Conservation (phyloP, 2,329 filamentous ascomycete species). For the Trematosphaeria pertusa region DNA sequence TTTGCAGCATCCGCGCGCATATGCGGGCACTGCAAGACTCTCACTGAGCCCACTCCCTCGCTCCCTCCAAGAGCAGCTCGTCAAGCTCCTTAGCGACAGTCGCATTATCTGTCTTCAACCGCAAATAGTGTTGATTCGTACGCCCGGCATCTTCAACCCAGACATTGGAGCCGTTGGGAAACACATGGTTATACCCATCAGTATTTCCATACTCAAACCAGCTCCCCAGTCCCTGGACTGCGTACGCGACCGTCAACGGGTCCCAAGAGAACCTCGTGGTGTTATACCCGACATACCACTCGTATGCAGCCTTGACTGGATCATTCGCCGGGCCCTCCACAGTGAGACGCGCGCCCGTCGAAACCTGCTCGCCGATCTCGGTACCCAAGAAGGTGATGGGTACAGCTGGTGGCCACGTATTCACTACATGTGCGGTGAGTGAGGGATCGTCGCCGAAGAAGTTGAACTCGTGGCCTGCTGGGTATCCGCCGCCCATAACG, state of each 20-base stretch:
- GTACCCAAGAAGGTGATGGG: constrained; percentile 51
- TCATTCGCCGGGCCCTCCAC: constrained; percentile 21
- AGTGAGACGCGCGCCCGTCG: constrained; percentile 50
- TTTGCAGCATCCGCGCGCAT: no score
- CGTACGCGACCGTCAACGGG: constrained; percentile 32
- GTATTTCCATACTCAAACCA: constrained; percentile 47
- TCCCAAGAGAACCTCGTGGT: constrained; percentile 30
- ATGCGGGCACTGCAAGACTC: no score
- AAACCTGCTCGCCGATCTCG: constrained; percentile 54
- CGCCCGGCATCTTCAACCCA: constrained; percentile 50
- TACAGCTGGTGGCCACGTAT: constrained; percentile 50
- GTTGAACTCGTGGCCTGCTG: constrained; percentile 58
- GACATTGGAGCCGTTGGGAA: constrained; percentile 51
- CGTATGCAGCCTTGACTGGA: constrained; percentile 26
- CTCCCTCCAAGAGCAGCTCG: constrained; percentile 34
- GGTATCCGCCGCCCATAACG: constrained; percentile 61
- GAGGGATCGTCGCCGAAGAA: constrained; percentile 53
- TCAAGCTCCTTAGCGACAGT: constrained; percentile 41
- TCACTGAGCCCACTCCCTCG: no score
- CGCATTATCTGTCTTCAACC: constrained; percentile 39
- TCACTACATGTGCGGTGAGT: constrained; percentile 54
- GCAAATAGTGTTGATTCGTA: constrained; percentile 52
- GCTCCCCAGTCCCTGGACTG: constrained; percentile 29
- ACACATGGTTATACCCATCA: constrained; percentile 52
- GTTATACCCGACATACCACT: constrained; percentile 33